Conservation (phyloP, 108 stramenopile genomes). For the Aurantiochytrium sp. region DNA sequence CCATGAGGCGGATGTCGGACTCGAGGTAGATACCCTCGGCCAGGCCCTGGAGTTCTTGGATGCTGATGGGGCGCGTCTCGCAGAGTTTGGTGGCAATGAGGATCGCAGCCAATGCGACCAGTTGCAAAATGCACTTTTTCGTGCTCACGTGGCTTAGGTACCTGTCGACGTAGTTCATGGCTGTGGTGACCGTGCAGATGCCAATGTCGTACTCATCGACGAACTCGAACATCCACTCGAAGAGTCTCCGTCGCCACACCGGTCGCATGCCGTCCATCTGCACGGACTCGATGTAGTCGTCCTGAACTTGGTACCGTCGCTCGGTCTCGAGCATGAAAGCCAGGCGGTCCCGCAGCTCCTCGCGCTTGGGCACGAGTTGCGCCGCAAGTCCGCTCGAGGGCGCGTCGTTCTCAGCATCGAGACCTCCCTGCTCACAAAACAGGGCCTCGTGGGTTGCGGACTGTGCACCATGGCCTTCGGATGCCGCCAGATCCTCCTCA, state of each 20-base stretch:
- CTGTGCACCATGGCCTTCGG: no score
- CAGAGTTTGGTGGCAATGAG: not conserved
- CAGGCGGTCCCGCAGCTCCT: not conserved
- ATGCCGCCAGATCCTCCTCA: no score
- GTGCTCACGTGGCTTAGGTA: conserved; percentile 10
- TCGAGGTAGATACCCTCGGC: conserved; percentile 11
- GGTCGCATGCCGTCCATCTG: not conserved
- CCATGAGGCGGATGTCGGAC: not conserved
- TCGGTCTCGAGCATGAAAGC: not conserved
- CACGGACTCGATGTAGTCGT: not conserved
- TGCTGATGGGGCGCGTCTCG: not conserved
- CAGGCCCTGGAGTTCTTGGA: not conserved
- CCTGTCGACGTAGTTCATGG: conserved; percentile 18
- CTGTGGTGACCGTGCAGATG: not conserved
- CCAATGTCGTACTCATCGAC: not conserved
- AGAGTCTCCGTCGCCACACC: not conserved
- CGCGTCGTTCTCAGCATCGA: not conserved
- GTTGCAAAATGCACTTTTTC: not conserved
- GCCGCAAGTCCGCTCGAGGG: not conserved
- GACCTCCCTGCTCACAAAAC: not conserved
- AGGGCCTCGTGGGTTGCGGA: not conserved
- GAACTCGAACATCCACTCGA: conserved; percentile 17
- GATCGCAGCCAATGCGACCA: conserved; percentile 18
- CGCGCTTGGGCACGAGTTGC: not conserved
- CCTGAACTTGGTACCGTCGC: not conserved